Evolutionary conservation across 2,329 filamentous ascomycete genomes (phyloP).

Genomic region (Colletotrichum zoysiae): DNA sequence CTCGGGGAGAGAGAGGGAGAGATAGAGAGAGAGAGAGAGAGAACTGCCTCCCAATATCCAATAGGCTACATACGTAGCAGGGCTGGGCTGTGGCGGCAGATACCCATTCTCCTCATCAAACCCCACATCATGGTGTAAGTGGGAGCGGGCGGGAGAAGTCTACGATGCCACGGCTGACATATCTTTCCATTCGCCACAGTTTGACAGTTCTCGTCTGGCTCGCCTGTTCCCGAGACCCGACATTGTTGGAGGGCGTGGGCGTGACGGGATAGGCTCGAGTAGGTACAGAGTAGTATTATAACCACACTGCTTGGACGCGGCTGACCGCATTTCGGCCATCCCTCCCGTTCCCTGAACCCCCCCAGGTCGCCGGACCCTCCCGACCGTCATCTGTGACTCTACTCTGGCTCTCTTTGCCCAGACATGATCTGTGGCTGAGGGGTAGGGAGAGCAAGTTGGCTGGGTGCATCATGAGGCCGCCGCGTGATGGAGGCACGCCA

Average conservation of each 20-base stretch:
- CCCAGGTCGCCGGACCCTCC: background rate
- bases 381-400: background rate
- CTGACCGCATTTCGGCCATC: constrained; percentile 20
- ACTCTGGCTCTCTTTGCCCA: background rate
- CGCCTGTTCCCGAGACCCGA: constrained; percentile 18
- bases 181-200: constrained; percentile 6
- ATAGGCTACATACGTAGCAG: background rate
- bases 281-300: constrained; percentile 14
- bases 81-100: background rate
- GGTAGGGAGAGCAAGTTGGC: background rate
- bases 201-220: constrained; percentile 13
- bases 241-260: constrained; percentile 12
- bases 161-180: constrained; percentile 15
- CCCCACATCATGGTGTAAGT: constrained; percentile 4
- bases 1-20: too few species aligned
- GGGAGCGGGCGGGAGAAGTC: background rate
- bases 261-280: constrained; percentile 18
- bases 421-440: background rate
- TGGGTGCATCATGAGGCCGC: constrained; percentile 30
- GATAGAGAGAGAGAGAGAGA: too few species aligned
- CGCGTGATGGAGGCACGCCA: constrained; percentile 39
- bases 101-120: background rate
- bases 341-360: background rate
- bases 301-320: constrained; percentile 32
- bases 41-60: background rate